These are phyloP conservation scores for Bassia scoparia DNA, from an alignment of 148 eudicot species.

Conservation along the genomic window DNA sequence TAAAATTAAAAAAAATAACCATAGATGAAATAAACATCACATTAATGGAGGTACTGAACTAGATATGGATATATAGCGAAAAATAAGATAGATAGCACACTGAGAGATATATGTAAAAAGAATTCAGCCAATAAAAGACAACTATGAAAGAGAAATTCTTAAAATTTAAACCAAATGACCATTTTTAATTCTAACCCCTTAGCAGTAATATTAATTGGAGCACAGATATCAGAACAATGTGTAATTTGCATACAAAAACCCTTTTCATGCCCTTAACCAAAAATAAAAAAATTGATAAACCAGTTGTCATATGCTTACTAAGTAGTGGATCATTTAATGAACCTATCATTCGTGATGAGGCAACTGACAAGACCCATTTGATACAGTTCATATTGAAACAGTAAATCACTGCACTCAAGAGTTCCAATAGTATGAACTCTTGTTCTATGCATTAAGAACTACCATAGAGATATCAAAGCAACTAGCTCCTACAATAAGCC, in stretches of 20 bases:
- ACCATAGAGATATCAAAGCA: neutral
- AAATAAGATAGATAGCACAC: neutral
- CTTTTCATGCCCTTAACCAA: neutral
- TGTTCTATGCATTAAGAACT: neutral
- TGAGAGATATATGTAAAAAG: neutral
- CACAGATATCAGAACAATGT: neutral
- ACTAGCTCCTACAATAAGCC: neutral
- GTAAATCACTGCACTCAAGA: neutral
- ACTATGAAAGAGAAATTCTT: too few species aligned
- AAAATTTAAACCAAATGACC: neutral
- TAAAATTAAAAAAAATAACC: neutral
- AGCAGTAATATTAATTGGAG: neutral
- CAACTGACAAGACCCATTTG: neutral
- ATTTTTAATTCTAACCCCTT: neutral
- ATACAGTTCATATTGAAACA: neutral
- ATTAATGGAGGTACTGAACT: neutral
- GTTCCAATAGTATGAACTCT: neutral
- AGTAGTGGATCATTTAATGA: neutral
- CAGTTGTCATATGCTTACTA: neutral
- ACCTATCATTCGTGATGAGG: neutral
- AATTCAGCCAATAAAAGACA: too few species aligned
- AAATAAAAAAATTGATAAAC: neutral
- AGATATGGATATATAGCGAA: neutral
- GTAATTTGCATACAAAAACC: neutral
- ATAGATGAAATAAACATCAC: neutral